phyloP scores from a whole-genome alignment of 148 eudicot genomes.

The Vaccinium macrocarpon region DNA sequence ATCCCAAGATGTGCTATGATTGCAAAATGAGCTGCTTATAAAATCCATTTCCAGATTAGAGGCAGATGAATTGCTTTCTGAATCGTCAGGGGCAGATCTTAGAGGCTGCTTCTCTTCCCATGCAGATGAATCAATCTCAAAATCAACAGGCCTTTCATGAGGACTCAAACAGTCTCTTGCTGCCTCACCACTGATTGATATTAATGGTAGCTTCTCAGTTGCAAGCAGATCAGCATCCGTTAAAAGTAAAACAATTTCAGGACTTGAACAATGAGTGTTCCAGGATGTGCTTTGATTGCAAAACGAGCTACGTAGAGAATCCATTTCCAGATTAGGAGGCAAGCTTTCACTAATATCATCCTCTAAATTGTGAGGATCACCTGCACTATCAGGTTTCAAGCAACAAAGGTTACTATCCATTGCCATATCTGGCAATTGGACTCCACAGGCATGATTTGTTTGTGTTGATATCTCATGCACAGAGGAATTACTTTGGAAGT shows the following conservation, averaged over 20 bases:
- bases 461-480: slow-evolving; percentile 7
- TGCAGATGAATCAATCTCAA: slow-evolving; percentile 12
- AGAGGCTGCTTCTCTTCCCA: slow-evolving; percentile 24
- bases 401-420: not conserved
- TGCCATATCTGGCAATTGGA: slow-evolving; percentile 10
- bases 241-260: slow-evolving; percentile 13
- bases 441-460: not conserved
- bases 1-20: slow-evolving; percentile 15
- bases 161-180: slow-evolving; percentile 12
- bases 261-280: slow-evolving; percentile 11
- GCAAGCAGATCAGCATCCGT: slow-evolving; percentile 18
- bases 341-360: slow-evolving; percentile 9
- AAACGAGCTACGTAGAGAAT: slow-evolving; percentile 13
- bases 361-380: slow-evolving; percentile 6
- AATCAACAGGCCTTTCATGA: not conserved
- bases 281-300: slow-evolving; percentile 16
- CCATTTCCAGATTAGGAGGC: slow-evolving; percentile 13
- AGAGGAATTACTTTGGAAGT: slow-evolving; percentile 17
- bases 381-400: not conserved
- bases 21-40: slow-evolving; percentile 9
- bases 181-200: not conserved
- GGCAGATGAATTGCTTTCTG: slow-evolving; percentile 11
- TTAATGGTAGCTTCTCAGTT: slow-evolving; percentile 18
- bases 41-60: slow-evolving; percentile 10
- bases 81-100: slow-evolving; percentile 14